Base-by-base conservation (phyloP, 306 rosid genomes). In the Luffa aegyptiaca region DNA sequence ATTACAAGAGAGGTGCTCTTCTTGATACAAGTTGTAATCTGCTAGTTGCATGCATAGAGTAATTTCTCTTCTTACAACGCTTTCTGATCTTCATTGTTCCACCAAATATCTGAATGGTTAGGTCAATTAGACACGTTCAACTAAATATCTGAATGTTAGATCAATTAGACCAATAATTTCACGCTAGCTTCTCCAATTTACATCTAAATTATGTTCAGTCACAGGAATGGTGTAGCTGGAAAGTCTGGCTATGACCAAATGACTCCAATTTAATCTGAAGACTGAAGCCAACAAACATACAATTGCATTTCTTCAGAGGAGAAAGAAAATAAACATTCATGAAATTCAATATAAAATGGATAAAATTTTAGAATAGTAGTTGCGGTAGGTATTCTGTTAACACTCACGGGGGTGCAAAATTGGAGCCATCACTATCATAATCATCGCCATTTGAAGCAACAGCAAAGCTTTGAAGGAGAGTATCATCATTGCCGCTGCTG, bases 331-430 rank as follows among this genome's bases (percentile, higher is more conserved):
- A 74, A 49, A 17, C 57, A 48, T 12, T 45, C 77, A 68, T 68
- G 75, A 39, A 68, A 68, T n/a, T 4, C 33, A 17, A 68, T 39
- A 56, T 18, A 17, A 61, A 44, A n/a, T 57, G 26, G 37, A 39
- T 13, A n/a, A 78, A 84, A 48, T 52, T 20, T 55, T 10, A 39
- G 36, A 42, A 4, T 73, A 57, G 14, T 13, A 64, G 12, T 46
- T 45, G 41, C 10, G 10, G 1, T 3, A 6, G 76, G 76, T 71
- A 71, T 71, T 21, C 2, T 0, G 21, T 26, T 36, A 82, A 62
- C 41, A 82, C 98, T 88, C 84, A 94, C 98, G 85, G 73, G 37
- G 98, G 96, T 66, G 97, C 94, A 20, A 94, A 89, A 85, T 84
- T 92, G 81, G 91, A 87, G 83, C 81, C 84, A 57, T 87, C 93